Evolutionary conservation across 441 rosid species (phyloP), one percentile per base, ranked within the genome.

Genomic region (Rhodomyrtus psidioides): DNA sequence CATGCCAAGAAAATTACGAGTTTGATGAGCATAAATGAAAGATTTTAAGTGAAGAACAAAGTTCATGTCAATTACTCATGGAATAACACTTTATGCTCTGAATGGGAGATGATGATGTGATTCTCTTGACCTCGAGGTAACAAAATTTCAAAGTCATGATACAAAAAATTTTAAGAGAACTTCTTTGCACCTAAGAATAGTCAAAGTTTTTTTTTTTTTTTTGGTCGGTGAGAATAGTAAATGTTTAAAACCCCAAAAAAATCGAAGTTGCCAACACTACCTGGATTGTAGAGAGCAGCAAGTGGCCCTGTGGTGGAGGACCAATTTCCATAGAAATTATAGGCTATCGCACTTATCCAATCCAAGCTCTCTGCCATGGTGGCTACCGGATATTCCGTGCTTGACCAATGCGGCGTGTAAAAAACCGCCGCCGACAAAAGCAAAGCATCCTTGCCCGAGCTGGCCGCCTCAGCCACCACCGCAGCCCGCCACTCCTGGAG

Each of bases 291-390:
- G 8, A 95, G 86, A 5, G 96, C 94, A 2, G 96, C 96, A 0
- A 92, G 94, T 19, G 98, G 96, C 16, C 98, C 98, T 0, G 96
- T 94, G 3, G 88, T 87, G 1, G 12, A 56, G 46, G 92, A 88
- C 93, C 94, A 90, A 59, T 87, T 83, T 16, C 92, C 92, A 28
- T 88, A 89, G 75, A 92, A 94, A 85, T 94, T 97, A 82, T 94
- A 95, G 12, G 94, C 88, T 94, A 94, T 93, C 26, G 89, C 83
- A 46, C 93, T 93, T 85, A 94, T 86, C 96, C 96, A 95, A 34
- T 95, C 95, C 91, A 95, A 76, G 89, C 89, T 91, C 7, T 82
- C 85, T 3, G 91, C 86, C 82, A 95, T 85, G 14, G 89, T 86
- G 46, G 87, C 87, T 70, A 90, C 86, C 6, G 96, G 96, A 65